Evolutionary conservation across 2,329 filamentous ascomycete genomes (phyloP), one percentile per base, ranked within the genome.

Genomic region (Talaromyces sp.): DNA sequence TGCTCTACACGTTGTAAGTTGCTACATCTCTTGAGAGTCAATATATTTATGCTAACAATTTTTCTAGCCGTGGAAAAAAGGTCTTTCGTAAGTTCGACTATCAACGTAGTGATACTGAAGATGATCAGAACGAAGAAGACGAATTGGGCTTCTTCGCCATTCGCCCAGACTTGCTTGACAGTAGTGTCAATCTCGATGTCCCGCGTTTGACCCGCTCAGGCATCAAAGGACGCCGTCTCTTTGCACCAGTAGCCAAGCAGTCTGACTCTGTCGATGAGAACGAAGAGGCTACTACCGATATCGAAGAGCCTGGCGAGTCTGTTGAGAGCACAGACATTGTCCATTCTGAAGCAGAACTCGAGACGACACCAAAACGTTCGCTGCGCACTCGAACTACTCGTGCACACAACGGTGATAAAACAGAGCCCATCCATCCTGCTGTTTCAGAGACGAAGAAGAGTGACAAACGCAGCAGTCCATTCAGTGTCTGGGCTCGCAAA

Each of bases 1-100:
- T 88, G 74, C 78, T 87, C 60, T 88, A 85, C 71, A 80, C 84
- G 6, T 88, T 89, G 86, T 88, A 80, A 84, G 86, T 84, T 45
- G 53, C 4, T 15, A 36, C 15, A 31, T 38, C 19, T 45, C 56
- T 19, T 1, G 15, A 29, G 8, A 36, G 17, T 19, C 19, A 43
- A 27, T n/a, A 19, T 45, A 15, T n/a, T 19, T 1, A 43, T 59
- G 22, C 53, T 56, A 56, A 56, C 31, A 13, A 45, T 45, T 58
- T 58, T 36, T 62, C n/a, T 69, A 88, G 86, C 75, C 87, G 87
- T 64, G 87, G 87, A 71, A 86, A 84, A 76, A 88, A 86, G 72
- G 76, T 87, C 45, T 87, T 86, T 76, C 83, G 83, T 72, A 82
- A 81, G 68, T 88, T 86, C 71, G 77, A 63, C 19, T 34, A 61